These are phyloP conservation scores for Fusarium humuli DNA, from an alignment of 2,329 filamentous ascomycete species.

Conservation along the genomic window DNA sequence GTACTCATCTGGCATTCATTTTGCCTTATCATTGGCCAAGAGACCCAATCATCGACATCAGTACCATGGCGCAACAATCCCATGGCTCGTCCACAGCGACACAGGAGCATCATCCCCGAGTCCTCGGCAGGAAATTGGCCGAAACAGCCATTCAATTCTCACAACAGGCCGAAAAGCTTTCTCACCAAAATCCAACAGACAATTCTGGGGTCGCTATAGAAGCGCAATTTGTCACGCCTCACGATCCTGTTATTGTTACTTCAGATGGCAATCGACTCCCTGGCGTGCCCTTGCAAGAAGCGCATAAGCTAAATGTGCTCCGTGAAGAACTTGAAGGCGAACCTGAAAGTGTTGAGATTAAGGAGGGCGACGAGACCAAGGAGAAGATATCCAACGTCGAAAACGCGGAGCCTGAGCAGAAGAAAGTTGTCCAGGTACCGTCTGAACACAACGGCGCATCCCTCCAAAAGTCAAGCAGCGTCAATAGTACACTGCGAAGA, in stretches of 20 bases:
- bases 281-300: slow-evolving; percentile 76
- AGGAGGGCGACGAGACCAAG: slow-evolving; percentile 42
- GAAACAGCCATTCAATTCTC: slow-evolving; percentile 66
- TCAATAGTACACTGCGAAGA: slow-evolving; percentile 58
- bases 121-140: slow-evolving; percentile 46
- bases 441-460: slow-evolving; percentile 50
- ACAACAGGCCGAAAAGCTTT: slow-evolving; percentile 70
- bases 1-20: not conserved
- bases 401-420: slow-evolving; percentile 43
- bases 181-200: slow-evolving; percentile 52
- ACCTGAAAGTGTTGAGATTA: slow-evolving; percentile 44
- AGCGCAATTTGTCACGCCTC: slow-evolving; percentile 74
- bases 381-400: slow-evolving; percentile 49
- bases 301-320: slow-evolving; percentile 74
- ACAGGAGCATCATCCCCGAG: slow-evolving; percentile 18
- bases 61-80: slow-evolving; percentile 31
- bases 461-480: slow-evolving; percentile 58
- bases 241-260: slow-evolving; percentile 78
- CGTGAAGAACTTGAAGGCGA: slow-evolving; percentile 60
- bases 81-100: slow-evolving; percentile 19
- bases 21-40: not conserved
- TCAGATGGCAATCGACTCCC: slow-evolving; percentile 75
- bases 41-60: not conserved
- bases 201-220: slow-evolving; percentile 64
- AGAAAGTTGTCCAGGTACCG: slow-evolving; percentile 45